phyloP scores from a whole-genome alignment of 2,329 filamentous ascomycete genomes.

The Sphaerulina populicola region DNA sequence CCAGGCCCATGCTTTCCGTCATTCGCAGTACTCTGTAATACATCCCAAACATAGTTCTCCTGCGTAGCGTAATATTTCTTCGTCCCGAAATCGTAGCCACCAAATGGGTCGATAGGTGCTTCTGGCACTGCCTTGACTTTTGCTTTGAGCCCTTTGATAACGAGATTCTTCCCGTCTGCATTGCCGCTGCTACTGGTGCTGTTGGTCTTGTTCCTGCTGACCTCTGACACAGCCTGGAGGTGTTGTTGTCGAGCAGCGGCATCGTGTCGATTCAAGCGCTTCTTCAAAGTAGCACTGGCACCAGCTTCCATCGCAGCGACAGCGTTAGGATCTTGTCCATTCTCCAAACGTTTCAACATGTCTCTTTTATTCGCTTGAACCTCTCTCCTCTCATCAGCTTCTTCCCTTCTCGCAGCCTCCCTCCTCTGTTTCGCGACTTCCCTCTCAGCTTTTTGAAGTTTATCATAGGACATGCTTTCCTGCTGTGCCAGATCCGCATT shows the following conservation, averaged over 20 bases:
- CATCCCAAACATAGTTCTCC: slow-evolving; percentile 64
- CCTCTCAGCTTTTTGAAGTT: slow-evolving; percentile 50
- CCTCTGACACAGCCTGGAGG: slow-evolving; percentile 39
- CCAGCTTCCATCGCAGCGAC: slow-evolving; percentile 35
- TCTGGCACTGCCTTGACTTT: slow-evolving; percentile 52
- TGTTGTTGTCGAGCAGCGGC: slow-evolving; percentile 36
- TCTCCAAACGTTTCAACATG: slow-evolving; percentile 61
- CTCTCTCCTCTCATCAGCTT: slow-evolving; percentile 60
- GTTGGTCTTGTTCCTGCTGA: not conserved
- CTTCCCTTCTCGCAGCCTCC: slow-evolving; percentile 56
- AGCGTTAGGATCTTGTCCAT: slow-evolving; percentile 52
- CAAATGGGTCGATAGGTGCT: slow-evolving; percentile 81
- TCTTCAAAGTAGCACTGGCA: slow-evolving; percentile 60
- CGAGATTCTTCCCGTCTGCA: slow-evolving; percentile 27
- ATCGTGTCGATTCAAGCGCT: slow-evolving; percentile 56
- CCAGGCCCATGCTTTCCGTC: slow-evolving; percentile 63
- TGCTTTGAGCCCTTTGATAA: slow-evolving; percentile 73
- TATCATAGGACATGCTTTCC: slow-evolving; percentile 42
- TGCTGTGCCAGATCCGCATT: slow-evolving; percentile 44
- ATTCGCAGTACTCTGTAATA: slow-evolving; percentile 58
- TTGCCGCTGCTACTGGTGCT: slow-evolving; percentile 30
- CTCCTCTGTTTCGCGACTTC: slow-evolving; percentile 58
- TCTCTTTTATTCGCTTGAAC: slow-evolving; percentile 57
- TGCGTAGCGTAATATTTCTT: slow-evolving; percentile 63
- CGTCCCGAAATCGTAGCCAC: slow-evolving; percentile 56